These are phyloP conservation scores for Lichtheimia ramosa DNA, from an alignment of 371 early-diverging fungal genomes.

Conservation along the genomic window DNA sequence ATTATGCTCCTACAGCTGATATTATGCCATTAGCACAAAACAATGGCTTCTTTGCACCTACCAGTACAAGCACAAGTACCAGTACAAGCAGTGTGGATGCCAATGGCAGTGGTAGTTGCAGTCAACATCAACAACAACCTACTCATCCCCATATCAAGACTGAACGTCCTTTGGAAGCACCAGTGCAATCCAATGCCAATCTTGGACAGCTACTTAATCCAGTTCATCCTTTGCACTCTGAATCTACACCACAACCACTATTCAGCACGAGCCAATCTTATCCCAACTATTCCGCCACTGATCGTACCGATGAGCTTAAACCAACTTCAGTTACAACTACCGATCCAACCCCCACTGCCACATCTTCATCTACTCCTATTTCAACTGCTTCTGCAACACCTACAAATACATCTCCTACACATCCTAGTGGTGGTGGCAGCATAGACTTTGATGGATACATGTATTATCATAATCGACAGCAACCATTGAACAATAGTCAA, in stretches of 20 bases:
- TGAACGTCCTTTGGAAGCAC: too few relatives aligned
- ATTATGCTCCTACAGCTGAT: slow-evolving; percentile 3
- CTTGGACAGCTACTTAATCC: slow-evolving; percentile 42
- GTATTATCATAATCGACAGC: slow-evolving; percentile 25
- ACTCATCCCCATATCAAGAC: slow-evolving; percentile 1
- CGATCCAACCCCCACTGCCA: slow-evolving; percentile 2
- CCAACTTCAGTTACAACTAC: too few relatives aligned
- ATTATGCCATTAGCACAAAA: not conserved
- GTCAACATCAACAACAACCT: slow-evolving; percentile 1
- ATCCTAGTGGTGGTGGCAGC: slow-evolving; percentile 12
- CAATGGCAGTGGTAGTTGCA: too few relatives aligned
- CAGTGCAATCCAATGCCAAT: slow-evolving; percentile 27
- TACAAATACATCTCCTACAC: not conserved
- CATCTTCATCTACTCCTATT: not conserved
- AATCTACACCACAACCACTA: not conserved
- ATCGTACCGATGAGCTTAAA: not conserved
- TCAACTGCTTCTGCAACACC: too few relatives aligned
- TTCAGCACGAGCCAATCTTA: not conserved
- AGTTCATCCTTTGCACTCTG: slow-evolving; percentile 30
- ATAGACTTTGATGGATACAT: slow-evolving; percentile 15
- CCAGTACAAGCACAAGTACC: not conserved
- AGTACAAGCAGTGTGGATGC: not conserved
- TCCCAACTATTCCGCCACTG: not conserved
- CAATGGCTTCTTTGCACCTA: not conserved
- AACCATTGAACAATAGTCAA: slow-evolving; percentile 26